Evolutionary conservation across 1,139 yeast species (phyloP), one percentile per base, ranked within the genome.

Genomic region (Lodderomyces parapsilosis): DNA sequence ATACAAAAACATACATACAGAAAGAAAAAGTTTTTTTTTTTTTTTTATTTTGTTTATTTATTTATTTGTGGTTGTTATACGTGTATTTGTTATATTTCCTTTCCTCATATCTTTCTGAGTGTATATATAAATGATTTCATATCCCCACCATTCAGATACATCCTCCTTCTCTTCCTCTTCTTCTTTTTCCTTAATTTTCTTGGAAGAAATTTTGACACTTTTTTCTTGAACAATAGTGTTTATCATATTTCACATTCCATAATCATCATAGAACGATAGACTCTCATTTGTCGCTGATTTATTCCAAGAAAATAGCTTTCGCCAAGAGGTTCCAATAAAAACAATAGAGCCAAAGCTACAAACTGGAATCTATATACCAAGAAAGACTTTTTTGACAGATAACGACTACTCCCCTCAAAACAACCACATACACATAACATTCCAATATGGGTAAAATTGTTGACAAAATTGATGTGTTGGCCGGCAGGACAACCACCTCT

Each of bases 401-500:
- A 27, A n/a, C 17, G 14, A n/a, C 6, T 5, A 8, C 8, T 22
- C 6, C 14, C 15, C 4, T 4, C 6, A 27, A 27, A n/a, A n/a
- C 5, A 27, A n/a, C 8, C 31, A 27, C 6, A n/a, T 8, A 27
- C 31, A 27, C n/a, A 27, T n/a, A 8, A 6, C 4, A 27, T 5
- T 15, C 11, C 14, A 30, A 15, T 2, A 30, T 30, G 33, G 19
- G 33, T 24, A 24, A 24, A n/a, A 8, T 30, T 30, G 33, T 13
- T 30, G 19, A 30, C 4, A 30, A 15, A 15, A 15, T 30, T 10
- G 33, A 30, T 15, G 33, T 30, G 11, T 30, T 30, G 33, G 33
- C 33, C 33, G 28, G 31, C 13, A 68, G 70, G 58, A 70, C 75
- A 24, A 63, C 64, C 54, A 74, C 77, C 19, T 62, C 59, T 39